Evolutionary conservation across 768 basidiomycete genomes (phyloP).

Genomic region (Termitomyces titanicus): DNA sequence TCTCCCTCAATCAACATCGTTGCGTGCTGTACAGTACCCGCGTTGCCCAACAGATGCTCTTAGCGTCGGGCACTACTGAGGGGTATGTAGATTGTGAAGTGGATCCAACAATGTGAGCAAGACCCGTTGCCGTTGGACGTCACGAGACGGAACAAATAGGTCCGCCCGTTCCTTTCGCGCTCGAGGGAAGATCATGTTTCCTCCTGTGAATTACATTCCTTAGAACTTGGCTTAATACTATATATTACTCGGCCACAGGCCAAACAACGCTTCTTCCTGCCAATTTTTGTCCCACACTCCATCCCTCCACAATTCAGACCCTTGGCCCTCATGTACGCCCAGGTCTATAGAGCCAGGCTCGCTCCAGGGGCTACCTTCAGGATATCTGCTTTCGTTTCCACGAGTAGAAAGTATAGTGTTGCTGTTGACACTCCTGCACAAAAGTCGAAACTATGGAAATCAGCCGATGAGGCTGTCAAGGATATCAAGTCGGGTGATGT

Average conservation of each 20-base stretch:
- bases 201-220: constrained; percentile 9
- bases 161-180: constrained; percentile 15
- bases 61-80: neutral
- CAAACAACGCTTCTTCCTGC: neutral
- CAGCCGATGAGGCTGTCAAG: constrained; percentile 78
- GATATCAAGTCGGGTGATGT: constrained; percentile 79
- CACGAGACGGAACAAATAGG: constrained; percentile 9
- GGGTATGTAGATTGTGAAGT: neutral
- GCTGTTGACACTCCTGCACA: constrained; percentile 27
- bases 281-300: neutral
- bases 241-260: neutral
- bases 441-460: constrained; percentile 72
- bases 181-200: constrained; percentile 10
- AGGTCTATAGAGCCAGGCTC: constrained; percentile 20
- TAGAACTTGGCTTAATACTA: neutral
- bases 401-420: constrained; percentile 29
- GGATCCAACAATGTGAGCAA: neutral
- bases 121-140: constrained; percentile 1
- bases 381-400: constrained; percentile 15
- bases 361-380: constrained; percentile 17
- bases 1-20: neutral
- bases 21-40: neutral
- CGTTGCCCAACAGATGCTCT: neutral
- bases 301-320: neutral
- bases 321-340: constrained; percentile 13